phyloP scores from a whole-genome alignment of 805 yeast genomes.

The Wickerhamomyces xylosicus region DNA sequence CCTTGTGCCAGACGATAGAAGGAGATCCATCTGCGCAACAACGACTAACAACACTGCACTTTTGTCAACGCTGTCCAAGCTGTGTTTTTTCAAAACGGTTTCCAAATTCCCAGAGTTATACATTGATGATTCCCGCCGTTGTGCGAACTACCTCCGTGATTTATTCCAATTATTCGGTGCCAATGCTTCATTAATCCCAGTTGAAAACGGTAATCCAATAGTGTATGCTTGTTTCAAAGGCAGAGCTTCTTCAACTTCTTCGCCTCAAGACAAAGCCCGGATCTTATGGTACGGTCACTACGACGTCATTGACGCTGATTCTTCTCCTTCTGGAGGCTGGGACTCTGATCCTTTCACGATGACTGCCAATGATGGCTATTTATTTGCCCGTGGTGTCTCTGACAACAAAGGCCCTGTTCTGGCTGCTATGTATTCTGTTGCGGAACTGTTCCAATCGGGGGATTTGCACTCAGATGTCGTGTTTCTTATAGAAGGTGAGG shows the following conservation, averaged over 20 bases:
- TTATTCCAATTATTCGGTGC: conserved; percentile 60
- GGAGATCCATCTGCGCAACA: conserved; percentile 18
- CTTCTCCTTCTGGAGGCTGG: conserved; percentile 44
- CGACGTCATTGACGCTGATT: conserved; percentile 80
- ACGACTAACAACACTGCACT: conserved; percentile 45
- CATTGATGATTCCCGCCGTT: conserved; percentile 73
- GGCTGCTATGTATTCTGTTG: conserved; percentile 82
- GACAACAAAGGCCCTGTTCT: conserved; percentile 92
- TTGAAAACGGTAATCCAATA: conserved; percentile 73
- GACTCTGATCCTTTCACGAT: conserved; percentile 66
- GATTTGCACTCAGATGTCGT: conserved; percentile 62
- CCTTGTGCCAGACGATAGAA: conserved; percentile 1
- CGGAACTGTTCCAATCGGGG: conserved; percentile 45
- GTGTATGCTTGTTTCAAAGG: conserved; percentile 66
- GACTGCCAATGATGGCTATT: conserved; percentile 71
- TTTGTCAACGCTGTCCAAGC: conserved; percentile 46
- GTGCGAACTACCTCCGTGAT: conserved; percentile 66
- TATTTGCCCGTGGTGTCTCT: conserved; percentile 87
- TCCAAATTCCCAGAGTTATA: conserved; percentile 60
- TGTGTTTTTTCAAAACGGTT: conserved; percentile 67
- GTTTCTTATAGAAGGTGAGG: conserved; percentile 89
- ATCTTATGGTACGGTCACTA: conserved; percentile 92
- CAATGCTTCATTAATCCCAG: conserved; percentile 57
- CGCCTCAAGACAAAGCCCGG: conserved; percentile 24
- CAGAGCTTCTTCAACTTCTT: conserved; percentile 16